These are phyloP conservation scores for Nicotiana noctiflora DNA, from an alignment of 257 asterid genomes.

Conservation along the genomic window DNA sequence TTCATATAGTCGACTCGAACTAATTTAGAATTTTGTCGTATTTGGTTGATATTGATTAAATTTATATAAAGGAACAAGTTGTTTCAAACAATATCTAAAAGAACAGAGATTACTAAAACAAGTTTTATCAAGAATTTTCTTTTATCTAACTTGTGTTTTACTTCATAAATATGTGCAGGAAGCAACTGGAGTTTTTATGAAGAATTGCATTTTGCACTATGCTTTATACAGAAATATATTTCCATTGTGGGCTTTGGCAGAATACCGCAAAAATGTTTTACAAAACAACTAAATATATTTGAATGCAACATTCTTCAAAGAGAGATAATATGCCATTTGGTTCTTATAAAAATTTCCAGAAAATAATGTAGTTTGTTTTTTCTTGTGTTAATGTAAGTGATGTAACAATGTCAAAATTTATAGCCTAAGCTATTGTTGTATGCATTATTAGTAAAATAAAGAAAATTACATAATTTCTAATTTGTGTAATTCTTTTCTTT, in stretches of 20 bases:
- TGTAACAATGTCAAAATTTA: background rate
- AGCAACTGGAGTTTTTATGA: too few species aligned
- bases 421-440: background rate
- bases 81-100: too few species aligned
- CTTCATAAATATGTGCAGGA: too few species aligned
- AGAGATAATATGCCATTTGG: background rate
- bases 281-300: background rate
- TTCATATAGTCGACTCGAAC: too few species aligned
- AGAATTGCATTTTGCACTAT: slow-evolving; percentile 45
- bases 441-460: background rate
- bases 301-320: too few species aligned
- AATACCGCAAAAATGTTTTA: slow-evolving; percentile 37
- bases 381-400: background rate
- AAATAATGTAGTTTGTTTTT: background rate
- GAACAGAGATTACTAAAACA: background rate
- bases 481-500: too few species aligned
- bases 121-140: background rate
- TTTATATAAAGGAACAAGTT: too few species aligned
- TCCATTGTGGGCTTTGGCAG: slow-evolving; percentile 87
- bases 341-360: background rate
- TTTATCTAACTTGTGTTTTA: background rate
- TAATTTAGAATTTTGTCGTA: too few species aligned
- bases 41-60: too few species aligned
- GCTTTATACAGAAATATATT: slow-evolving; percentile 65
- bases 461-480: too few species aligned